Evolutionary conservation across 441 rosid species (phyloP), one percentile per base, ranked within the genome.

Genomic region (Gossypium trilobum): DNA sequence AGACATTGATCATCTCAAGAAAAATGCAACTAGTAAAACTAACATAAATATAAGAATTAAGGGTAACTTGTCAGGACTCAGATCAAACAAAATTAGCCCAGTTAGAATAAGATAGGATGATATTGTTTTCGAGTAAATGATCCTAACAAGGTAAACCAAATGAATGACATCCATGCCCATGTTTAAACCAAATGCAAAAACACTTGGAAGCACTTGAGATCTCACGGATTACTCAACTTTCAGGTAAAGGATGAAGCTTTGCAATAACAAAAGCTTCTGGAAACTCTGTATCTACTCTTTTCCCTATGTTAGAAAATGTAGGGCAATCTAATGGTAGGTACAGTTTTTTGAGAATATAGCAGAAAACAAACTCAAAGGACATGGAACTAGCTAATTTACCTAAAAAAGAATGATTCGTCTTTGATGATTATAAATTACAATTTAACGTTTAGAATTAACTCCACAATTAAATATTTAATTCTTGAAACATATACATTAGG

Each of bases 231-330:
- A 25, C 57, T 48, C 22, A 60, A 29, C 70, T 44, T 44, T 44
- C 69, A 42, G 55, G 70, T 65, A 66, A 44, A 46, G 22, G 36
- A 66, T 46, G 55, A 66, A 66, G 13, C 70, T 46, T 46, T n/a
- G 39, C 20, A 66, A 11, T 3, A 64, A 42, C 5, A 48, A 29
- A 48, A 67, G 51, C n/a, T 67, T 67, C n/a, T n/a, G 25, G 22
- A 25, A 22, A 46, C 70, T n/a, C 36, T n/a, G 13, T 0, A 13
- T 65, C 25, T 4, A 64, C 33, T 42, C 29, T 19, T 19, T 5
- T 64, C 19, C 33, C n/a, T 13, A 5, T 44, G 33, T 44, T 20
- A 50, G 57, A 25, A 52, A 23, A 25, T 2, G 56, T 55, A 67
- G 29, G 1, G 25, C 25, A 50, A 25, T 8, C 1, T n/a, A 50